These are phyloP conservation scores for Crithidia bombi DNA, from an alignment of 208 protist species.

Conservation along the genomic window DNA sequence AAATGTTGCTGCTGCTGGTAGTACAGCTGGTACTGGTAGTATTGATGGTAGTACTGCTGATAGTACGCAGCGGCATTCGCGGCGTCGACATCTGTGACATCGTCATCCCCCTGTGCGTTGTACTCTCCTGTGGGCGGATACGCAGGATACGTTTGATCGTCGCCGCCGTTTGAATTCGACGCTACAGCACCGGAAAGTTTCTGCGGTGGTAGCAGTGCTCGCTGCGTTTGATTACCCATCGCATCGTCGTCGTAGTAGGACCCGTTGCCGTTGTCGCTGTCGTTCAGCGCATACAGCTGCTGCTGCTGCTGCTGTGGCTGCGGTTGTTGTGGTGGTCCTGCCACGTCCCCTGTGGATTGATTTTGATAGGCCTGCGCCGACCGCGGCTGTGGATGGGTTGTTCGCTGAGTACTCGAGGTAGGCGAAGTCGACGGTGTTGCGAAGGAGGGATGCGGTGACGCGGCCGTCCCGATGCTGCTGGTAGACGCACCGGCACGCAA, in stretches of 20 bases:
- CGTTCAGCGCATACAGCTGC: background rate
- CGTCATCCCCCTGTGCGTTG: background rate
- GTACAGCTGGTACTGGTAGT: constrained; percentile 32
- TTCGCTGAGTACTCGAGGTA: background rate
- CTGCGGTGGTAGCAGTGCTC: background rate
- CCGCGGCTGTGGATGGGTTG: background rate
- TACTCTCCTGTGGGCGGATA: constrained; percentile 1
- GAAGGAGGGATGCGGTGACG: background rate
- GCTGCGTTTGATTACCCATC: background rate
- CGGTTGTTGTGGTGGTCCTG: background rate
- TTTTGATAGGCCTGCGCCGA: background rate
- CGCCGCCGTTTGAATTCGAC: background rate
- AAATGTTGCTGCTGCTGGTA: constrained; percentile 27
- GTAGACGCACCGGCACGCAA: background rate
- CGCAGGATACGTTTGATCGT: background rate
- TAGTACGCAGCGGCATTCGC: constrained; percentile 22
- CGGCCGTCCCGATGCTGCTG: background rate
- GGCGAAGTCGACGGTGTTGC: background rate
- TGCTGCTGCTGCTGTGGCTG: background rate
- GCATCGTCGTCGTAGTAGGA: background rate
- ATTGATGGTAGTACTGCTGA: constrained; percentile 33
- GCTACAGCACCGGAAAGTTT: constrained; percentile 3
- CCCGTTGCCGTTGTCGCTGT: background rate
- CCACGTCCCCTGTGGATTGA: background rate
- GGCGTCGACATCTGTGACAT: constrained; percentile 2